phyloP scores from a whole-genome alignment of 768 basidiomycete species.

The Omphalotus guepiniiformis region DNA sequence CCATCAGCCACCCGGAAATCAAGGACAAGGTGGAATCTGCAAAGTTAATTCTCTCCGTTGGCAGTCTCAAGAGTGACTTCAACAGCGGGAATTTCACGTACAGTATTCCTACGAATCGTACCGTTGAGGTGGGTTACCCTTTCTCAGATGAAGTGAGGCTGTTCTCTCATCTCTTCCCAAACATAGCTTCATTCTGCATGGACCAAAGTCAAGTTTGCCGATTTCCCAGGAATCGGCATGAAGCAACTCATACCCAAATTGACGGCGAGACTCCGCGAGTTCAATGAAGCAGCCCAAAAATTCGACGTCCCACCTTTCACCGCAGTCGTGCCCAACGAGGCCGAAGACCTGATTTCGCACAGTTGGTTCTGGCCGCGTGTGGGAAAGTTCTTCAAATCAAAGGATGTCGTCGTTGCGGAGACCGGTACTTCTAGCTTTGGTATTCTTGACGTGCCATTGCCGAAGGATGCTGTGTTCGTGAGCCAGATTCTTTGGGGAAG shows the following conservation, averaged over 20 bases:
- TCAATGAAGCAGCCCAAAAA: constrained; percentile 33
- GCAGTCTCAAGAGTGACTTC: constrained; percentile 71
- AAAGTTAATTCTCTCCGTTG: constrained; percentile 72
- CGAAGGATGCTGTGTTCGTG: constrained; percentile 59
- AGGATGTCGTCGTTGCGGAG: constrained; percentile 60
- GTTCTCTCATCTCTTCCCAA: constrained; percentile 8
- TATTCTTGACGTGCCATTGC: constrained; percentile 75
- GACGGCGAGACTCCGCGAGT: constrained; percentile 46
- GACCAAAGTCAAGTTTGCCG: constrained; percentile 60
- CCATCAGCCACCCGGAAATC: constrained; percentile 59
- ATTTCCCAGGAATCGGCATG: constrained; percentile 68
- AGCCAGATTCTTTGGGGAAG: constrained; percentile 88
- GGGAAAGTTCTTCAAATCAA: constrained; percentile 45
- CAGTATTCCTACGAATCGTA: constrained; percentile 51
- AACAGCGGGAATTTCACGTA: constrained; percentile 89
- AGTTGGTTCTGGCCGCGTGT: constrained; percentile 60
- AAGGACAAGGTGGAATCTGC: constrained; percentile 71
- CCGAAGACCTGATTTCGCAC: constrained; percentile 54
- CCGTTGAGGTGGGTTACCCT: constrained; percentile 51
- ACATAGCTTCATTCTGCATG: constrained; percentile 82
- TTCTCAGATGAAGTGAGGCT: background rate
- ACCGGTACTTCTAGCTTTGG: constrained; percentile 84
- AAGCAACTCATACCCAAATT: constrained; percentile 73
- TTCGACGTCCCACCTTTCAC: constrained; percentile 43
- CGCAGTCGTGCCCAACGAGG: constrained; percentile 46